phyloP scores from a whole-genome alignment of 2,329 filamentous ascomycete species.

The Botrytis paeoniae region DNA sequence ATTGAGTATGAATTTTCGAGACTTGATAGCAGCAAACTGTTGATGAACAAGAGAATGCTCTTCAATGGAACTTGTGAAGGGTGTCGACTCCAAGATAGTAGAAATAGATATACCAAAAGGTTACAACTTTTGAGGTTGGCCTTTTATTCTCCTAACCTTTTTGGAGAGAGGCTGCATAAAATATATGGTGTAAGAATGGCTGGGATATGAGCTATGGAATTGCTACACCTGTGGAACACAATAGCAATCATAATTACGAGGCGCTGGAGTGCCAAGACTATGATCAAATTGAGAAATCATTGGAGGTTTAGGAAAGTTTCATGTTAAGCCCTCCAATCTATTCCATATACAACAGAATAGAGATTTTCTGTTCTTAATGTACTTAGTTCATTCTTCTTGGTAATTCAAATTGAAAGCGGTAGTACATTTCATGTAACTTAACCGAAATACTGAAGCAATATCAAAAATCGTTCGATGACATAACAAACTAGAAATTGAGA shows the following conservation, averaged over 20 bases:
- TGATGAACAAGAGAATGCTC: background rate
- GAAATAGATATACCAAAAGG: background rate
- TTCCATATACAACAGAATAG: background rate
- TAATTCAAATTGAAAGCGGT: background rate
- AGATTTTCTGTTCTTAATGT: background rate
- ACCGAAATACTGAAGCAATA: background rate
- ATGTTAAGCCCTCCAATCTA: background rate
- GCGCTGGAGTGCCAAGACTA: background rate
- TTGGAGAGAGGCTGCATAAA: background rate
- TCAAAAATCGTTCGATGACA: background rate
- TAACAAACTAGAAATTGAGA: background rate
- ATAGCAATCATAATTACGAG: background rate
- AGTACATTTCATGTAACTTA: background rate
- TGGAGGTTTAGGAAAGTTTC: too few relatives aligned
- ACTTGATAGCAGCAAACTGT: background rate
- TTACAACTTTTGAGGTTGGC: background rate
- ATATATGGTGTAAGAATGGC: background rate
- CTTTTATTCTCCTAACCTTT: background rate
- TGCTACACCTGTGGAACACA: background rate
- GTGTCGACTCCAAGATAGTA: background rate
- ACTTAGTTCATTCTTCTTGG: background rate
- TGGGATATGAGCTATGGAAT: background rate
- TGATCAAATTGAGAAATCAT: background rate
- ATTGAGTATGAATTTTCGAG: background rate
- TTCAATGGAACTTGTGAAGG: background rate